phyloP scores from a whole-genome alignment of 148 eudicot genomes.

The Vaccinium myrtillus region DNA sequence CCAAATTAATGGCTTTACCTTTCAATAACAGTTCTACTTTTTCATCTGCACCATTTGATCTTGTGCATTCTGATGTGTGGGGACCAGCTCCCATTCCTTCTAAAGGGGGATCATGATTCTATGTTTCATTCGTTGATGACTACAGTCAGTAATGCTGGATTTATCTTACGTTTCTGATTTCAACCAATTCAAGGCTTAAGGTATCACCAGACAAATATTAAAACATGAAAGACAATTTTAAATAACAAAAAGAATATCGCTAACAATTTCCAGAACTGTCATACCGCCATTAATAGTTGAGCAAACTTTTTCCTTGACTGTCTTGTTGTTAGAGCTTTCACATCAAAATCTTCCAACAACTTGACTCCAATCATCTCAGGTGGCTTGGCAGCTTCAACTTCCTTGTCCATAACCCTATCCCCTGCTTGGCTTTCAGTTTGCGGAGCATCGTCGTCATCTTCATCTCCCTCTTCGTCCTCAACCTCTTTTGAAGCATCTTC shows the following conservation, averaged over 20 bases:
- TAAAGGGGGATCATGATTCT: neutral
- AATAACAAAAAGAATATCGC: neutral
- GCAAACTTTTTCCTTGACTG: conserved; percentile 57
- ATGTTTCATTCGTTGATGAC: neutral
- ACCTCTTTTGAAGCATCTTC: conserved; percentile 63
- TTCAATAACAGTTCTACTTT: too few relatives aligned
- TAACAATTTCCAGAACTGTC: neutral
- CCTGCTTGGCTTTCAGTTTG: conserved; percentile 67
- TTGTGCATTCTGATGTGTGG: neutral
- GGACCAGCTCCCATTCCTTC: neutral
- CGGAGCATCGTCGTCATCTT: conserved; percentile 77
- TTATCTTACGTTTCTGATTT: neutral
- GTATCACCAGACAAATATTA: neutral
- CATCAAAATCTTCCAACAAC: conserved; percentile 68
- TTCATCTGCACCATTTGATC: neutral
- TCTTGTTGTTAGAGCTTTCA: conserved; percentile 48
- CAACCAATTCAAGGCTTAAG: neutral
- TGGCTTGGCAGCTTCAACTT: conserved; percentile 72
- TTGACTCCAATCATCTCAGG: conserved; percentile 96
- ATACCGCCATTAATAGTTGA: conserved; percentile 56
- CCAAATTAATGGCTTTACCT: neutral
- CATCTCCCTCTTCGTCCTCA: conserved; percentile 84
- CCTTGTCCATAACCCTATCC: conserved; percentile 78
- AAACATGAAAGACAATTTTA: neutral
- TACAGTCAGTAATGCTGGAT: neutral